A percentile compares a stretch with the other conserved stretches of the same genome.
These are phyloP conservation scores for Alnus rubra DNA, from an alignment of 306 rosid genomes.

Conservation along the genomic window DNA sequence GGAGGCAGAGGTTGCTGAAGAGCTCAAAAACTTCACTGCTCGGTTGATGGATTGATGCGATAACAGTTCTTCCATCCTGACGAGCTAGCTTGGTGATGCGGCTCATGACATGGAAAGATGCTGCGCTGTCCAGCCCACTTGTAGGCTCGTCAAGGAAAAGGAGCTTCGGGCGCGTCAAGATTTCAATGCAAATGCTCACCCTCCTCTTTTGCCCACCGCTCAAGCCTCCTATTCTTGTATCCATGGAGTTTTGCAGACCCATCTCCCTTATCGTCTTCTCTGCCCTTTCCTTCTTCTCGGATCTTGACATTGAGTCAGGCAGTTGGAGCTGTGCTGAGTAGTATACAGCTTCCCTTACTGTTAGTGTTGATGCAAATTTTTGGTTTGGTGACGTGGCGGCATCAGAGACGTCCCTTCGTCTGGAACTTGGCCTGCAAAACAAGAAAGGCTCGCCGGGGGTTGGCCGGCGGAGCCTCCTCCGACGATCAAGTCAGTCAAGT, in stretches of 20 bases:
- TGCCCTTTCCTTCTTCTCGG: slow-evolving; percentile 64
- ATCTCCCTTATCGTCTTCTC: slow-evolving; percentile 54
- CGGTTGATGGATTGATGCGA: slow-evolving; percentile 70
- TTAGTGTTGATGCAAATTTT: too few relatives aligned
- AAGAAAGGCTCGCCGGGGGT: too few relatives aligned
- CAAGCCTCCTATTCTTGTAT: slow-evolving; percentile 72
- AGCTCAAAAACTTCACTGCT: slow-evolving; percentile 66
- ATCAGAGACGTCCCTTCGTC: too few relatives aligned
- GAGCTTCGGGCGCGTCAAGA: slow-evolving; percentile 56
- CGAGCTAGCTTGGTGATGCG: slow-evolving; percentile 43
- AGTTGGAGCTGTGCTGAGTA: slow-evolving; percentile 68
- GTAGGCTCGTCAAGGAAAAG: slow-evolving; percentile 85
- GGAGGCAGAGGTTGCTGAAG: slow-evolving; percentile 50
- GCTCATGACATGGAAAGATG: slow-evolving; percentile 73
- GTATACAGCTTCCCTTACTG: slow-evolving; percentile 54
- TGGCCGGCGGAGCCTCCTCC: too few relatives aligned
- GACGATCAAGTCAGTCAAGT: too few relatives aligned
- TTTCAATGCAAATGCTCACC: slow-evolving; percentile 75
- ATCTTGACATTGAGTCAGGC: slow-evolving; percentile 50
- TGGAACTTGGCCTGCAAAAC: too few relatives aligned
- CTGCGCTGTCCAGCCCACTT: slow-evolving; percentile 77
- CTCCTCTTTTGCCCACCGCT: slow-evolving; percentile 73
- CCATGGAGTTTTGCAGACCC: slow-evolving; percentile 55
- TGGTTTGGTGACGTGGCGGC: too few relatives aligned
- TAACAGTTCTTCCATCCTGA: slow-evolving; percentile 53